Evolutionary conservation across 1,284 basidiomycete genomes (phyloP), one percentile per base, ranked within the genome.

Genomic region (Gastroboletus turbinatus): DNA sequence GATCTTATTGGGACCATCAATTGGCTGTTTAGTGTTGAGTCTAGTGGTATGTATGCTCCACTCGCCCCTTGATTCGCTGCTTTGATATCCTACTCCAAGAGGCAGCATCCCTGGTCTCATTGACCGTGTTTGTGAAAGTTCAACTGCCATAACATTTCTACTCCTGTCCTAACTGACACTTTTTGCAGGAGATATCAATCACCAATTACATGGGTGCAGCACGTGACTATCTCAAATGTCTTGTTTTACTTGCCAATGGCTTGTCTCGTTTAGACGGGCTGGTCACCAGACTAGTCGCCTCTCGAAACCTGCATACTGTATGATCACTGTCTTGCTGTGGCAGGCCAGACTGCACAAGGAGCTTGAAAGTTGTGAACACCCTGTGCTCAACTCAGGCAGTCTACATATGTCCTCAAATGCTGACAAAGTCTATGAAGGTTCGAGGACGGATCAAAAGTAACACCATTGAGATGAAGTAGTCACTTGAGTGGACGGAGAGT

Each of bases 161-260:
- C 19, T 51, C 19, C 44, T 17, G 2, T 39, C 23, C 21, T 35
- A 8, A 48, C 49, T 19, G 4, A 33, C 5, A 0, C 13, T 21
- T 13, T n/a, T 39, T 42, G 7, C 59, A 92, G 85, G 76, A 82
- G 57, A 86, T 96, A 56, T 92, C 94, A 0, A 79, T 96, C 2
- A 92, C 93, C 0, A 95, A 94, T 69, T 96, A 95, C 68, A 90
- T 90, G 0, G 93, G 92, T 3, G 83, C 87, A 48, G 80, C 88
- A 3, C 80, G 93, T 5, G 90, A 94, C 51, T 95, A 96, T 67
- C 77, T 96, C 50, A 94, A 93, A 74, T 85, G 85, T 59, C 76
- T 96, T 19, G 91, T 96, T 57, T 75, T 75, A 7, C 74, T 83
- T 8, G 84, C n/a, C n/a, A n/a, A n/a, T n/a, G n/a, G n/a, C n/a